These are phyloP conservation scores for Trichophyton equinum DNA, from an alignment of 2,329 filamentous ascomycete species.

Conservation along the genomic window DNA sequence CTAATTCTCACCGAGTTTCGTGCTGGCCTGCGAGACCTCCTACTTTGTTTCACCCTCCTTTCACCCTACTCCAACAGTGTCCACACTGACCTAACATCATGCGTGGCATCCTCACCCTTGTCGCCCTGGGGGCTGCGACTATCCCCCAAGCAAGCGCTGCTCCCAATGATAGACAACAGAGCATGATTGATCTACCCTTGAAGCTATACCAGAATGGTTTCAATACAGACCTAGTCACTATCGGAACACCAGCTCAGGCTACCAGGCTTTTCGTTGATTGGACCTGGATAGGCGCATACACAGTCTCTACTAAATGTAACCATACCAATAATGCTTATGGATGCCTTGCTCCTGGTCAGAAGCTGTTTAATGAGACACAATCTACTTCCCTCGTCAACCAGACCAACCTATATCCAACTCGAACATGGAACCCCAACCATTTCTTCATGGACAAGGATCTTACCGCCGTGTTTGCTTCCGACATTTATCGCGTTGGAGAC, in stretches of 20 bases:
- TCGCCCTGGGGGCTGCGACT: slow-evolving; percentile 1
- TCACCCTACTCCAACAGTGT: neutral
- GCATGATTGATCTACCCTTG: slow-evolving; percentile 9
- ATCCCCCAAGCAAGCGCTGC: neutral
- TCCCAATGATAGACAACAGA: neutral
- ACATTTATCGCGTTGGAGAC: slow-evolving; percentile 9
- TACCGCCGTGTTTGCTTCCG: slow-evolving; percentile 9
- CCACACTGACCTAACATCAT: neutral
- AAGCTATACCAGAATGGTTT: slow-evolving; percentile 11
- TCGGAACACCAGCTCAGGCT: slow-evolving; percentile 11
- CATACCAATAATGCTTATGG: slow-evolving; percentile 7
- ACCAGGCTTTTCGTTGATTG: slow-evolving; percentile 12
- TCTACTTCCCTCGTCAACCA: slow-evolving; percentile 9
- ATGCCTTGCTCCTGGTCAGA: slow-evolving; percentile 10
- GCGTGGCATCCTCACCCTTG: slow-evolving; percentile 4
- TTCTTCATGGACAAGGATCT: slow-evolving; percentile 13
- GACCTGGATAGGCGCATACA: slow-evolving; percentile 13
- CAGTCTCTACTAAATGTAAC: slow-evolving; percentile 9
- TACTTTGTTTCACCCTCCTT: neutral
- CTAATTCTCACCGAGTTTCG: slow-evolving; percentile 1
- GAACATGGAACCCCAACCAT: slow-evolving; percentile 14
- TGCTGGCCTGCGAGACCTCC: neutral
- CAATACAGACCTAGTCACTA: slow-evolving; percentile 6
- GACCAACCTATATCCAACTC: slow-evolving; percentile 8
- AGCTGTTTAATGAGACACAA: slow-evolving; percentile 11